phyloP scores from a whole-genome alignment of 148 eudicot genomes.

The Nepenthes mirabilis region DNA sequence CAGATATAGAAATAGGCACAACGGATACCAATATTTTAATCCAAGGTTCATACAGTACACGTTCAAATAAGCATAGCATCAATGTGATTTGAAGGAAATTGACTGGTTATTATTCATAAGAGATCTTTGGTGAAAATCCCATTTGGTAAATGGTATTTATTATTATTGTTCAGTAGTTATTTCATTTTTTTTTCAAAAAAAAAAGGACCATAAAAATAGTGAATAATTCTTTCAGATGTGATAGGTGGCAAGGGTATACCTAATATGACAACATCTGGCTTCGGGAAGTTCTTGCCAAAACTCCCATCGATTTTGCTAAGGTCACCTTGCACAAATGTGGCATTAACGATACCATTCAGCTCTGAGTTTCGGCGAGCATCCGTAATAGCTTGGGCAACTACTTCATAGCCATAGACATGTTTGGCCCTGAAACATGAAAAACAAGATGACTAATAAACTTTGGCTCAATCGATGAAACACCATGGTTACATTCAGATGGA shows the following conservation, averaged over 20 bases:
- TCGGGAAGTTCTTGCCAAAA: slow-evolving; percentile 68
- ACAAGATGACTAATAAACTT: neutral
- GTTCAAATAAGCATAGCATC: no score
- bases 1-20: no score
- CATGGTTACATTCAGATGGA: slow-evolving; percentile 5
- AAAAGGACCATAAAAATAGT: no score
- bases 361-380: slow-evolving; percentile 79
- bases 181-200: no score
- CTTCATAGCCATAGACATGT: slow-evolving; percentile 93
- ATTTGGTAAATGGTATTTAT: no score
- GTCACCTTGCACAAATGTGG: slow-evolving; percentile 90
- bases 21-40: no score
- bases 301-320: slow-evolving; percentile 77
- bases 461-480: neutral
- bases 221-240: no score
- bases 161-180: no score
- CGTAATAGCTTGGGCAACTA: slow-evolving; percentile 77
- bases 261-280: slow-evolving; percentile 83
- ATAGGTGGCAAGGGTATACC: slow-evolving; percentile 23
- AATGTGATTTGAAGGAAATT: no score
- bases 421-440: slow-evolving; percentile 32
- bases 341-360: slow-evolving; percentile 62
- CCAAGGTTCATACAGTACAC: no score
- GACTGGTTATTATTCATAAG: no score
- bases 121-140: no score